These are phyloP conservation scores for Torulaspora pretoriensis DNA, from an alignment of 1,139 yeast genomes.

Conservation along the genomic window DNA sequence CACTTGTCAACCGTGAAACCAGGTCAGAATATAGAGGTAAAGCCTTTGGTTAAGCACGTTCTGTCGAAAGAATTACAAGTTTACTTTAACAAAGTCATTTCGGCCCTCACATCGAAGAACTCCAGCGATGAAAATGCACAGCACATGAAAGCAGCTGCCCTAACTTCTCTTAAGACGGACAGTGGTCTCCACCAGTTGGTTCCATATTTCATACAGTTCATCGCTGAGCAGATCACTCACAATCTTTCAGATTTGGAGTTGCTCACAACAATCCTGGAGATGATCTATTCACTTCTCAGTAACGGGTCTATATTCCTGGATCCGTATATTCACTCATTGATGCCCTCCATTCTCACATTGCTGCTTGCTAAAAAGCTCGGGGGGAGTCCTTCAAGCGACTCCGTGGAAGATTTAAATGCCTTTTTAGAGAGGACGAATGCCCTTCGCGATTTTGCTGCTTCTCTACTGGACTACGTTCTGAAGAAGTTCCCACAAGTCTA, in stretches of 20 bases:
- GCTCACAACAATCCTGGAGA: conserved; percentile 85
- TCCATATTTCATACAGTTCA: conserved; percentile 93
- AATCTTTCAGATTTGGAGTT: conserved; percentile 71
- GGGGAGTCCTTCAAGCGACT: conserved; percentile 35
- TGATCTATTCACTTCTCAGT: conserved; percentile 76
- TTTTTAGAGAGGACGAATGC: conserved; percentile 46
- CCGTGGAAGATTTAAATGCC: conserved; percentile 18
- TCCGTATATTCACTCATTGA: conserved; percentile 92
- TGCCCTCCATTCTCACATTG: conserved; percentile 91
- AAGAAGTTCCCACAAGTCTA: conserved; percentile 79
- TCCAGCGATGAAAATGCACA: conserved; percentile 45
- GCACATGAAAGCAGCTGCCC: conserved; percentile 67
- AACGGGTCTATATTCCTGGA: conserved; percentile 87
- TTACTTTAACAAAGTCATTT: conserved; percentile 86
- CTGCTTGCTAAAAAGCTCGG: conserved; percentile 90
- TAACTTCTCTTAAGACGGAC: conserved; percentile 78
- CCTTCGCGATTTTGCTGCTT: conserved; percentile 84
- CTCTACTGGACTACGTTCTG: conserved; percentile 72
- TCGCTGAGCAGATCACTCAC: conserved; percentile 91
- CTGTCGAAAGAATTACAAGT: conserved; percentile 89
- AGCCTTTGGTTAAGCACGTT: conserved; percentile 95
- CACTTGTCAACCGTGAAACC: conserved; percentile 41
- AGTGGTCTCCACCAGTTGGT: conserved; percentile 96
- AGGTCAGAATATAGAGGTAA: conserved; percentile 64
- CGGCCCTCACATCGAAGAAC: conserved; percentile 56